Base-by-base conservation (phyloP, 2,329 filamentous ascomycete species). In the Xylogone sp. region DNA sequence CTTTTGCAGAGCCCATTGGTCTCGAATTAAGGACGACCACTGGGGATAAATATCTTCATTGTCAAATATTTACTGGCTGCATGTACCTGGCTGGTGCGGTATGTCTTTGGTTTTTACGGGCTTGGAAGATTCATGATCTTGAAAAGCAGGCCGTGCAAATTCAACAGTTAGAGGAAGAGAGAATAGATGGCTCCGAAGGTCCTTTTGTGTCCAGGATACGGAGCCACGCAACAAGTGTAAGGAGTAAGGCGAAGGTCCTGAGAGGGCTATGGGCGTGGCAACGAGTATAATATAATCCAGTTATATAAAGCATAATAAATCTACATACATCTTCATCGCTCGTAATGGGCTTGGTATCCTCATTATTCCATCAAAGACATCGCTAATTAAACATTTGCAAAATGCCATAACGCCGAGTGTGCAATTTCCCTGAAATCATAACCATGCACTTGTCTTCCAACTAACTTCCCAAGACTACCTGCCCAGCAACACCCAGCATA, bases 1-100 rank as follows among this genome's bases (percentile, higher is more conserved):
- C 86, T 0, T 90, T 85, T 58, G 78, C 82, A 34, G 82, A 85
- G 58, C 70, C 78, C 0, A 82, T 83, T 53, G 80, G 73, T 0
- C 67, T 84, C 10, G 71, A 79, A 56, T 74, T 83, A 51, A 73
- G 79, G 31, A 66, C 66, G 2, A 67, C 68, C 2, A 72, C 73
- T n/a, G 73, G 72, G 0, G 69, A 72, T 22, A 72, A 65, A 16
- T 86, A 83, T 58, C 71, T 81, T 0, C 75, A 78, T 12, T 76
- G 81, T 2, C 82, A 85, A 60, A 57, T 86, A 1, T 86, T 83
- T 59, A 74, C 78, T 0, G 82, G 79, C 0, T 77, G 77, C 62
- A 83, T 84, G 77, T 86, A 84, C 62, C 63, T 84, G n/a, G 76
- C 68, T 1, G 82, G 75, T 2, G 75, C 81, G 2, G 50, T 71